Conservation (phyloP, 805 yeast genomes). For the Candida alai region DNA sequence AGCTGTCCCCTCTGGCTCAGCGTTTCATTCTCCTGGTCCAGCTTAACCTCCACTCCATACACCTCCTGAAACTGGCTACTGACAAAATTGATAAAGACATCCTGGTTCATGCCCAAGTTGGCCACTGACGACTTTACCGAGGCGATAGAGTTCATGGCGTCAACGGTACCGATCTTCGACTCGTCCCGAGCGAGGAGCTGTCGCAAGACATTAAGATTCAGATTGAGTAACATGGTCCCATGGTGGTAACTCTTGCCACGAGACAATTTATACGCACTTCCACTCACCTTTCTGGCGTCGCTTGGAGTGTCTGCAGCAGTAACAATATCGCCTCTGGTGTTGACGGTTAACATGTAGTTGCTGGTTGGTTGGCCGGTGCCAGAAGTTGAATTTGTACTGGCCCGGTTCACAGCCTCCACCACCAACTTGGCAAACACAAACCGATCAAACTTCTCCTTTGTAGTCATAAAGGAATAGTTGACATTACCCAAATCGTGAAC, state of each 20-base stretch:
- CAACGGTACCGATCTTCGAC: constrained; percentile 36
- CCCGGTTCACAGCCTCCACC: constrained; percentile 23
- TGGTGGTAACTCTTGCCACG: constrained; percentile 85
- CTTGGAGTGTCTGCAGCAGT: constrained; percentile 29
- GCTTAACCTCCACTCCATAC: constrained; percentile 19
- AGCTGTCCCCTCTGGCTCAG: not conserved
- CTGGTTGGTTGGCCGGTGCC: constrained; percentile 1
- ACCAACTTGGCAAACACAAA: constrained; percentile 50
- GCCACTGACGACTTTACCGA: constrained; percentile 81
- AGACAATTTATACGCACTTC: constrained; percentile 88
- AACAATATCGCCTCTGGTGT: constrained; percentile 78
- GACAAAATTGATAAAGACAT: constrained; percentile 46
- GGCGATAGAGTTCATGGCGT: constrained; percentile 52
- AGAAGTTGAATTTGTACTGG: constrained; percentile 1
- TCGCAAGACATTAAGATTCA: constrained; percentile 57
- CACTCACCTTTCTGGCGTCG: constrained; percentile 65
- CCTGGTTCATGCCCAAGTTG: constrained; percentile 50
- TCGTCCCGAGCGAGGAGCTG: constrained; percentile 52
- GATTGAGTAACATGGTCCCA: constrained; percentile 85
- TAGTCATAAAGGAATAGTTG: constrained; percentile 77
- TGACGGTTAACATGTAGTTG: constrained; percentile 35
- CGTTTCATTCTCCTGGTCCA: constrained; percentile 5
- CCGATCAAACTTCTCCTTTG: constrained; percentile 62
- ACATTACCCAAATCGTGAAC: constrained; percentile 90
- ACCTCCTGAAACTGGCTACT: constrained; percentile 33